Base-by-base conservation (phyloP, 1,284 basidiomycete species). In the Sporisorium sorghi region DNA sequence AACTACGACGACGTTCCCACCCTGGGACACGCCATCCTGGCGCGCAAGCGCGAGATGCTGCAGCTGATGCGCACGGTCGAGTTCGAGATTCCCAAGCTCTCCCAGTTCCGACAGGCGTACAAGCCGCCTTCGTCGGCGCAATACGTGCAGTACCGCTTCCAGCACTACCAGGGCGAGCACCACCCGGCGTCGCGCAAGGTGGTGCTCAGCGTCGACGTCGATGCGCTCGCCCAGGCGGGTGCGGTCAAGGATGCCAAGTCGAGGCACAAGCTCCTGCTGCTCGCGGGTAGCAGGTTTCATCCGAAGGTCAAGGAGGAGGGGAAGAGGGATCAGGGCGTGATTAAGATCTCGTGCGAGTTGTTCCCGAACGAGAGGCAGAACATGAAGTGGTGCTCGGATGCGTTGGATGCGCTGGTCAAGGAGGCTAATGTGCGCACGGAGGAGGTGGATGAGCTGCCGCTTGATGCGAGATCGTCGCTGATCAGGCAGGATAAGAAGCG, bases 351-450 rank as follows among this genome's bases (percentile, higher is more conserved):
- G 12, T 85, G 84, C 68, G 84, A 85, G 39, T 39, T 76, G 50
- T 83, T 83, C 63, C 85, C 85, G 10, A 79, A 74, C 26, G 76
- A 80, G 46, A 50, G 78, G 42, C 84, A 85, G 82, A 86, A 86
- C 60, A 81, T 85, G 65, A 85, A 85, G 74, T 86, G 86, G 86
- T 86, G 86, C 72, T 83, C 82, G 40, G 86, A 86, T 59, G 82
- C 78, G 17, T 61, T 86, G 24, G 84, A 85, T 67, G 75, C 67
- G 43, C 63, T 86, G 53, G 71, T 86, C 21, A 53, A 54, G 7
- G 85, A 84, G 56, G 84, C 85, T 7, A 75, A 80, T 48, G 80
- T 73, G 26, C 54, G 71, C 49, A 56, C 69, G 11, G 71, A 80
- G 21, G 43, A 77, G 12, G 74, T 85, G 44, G 60, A 74, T 26